Conservation (phyloP, 2,329 filamentous ascomycete species). For the Cyclaneusma minus region DNA sequence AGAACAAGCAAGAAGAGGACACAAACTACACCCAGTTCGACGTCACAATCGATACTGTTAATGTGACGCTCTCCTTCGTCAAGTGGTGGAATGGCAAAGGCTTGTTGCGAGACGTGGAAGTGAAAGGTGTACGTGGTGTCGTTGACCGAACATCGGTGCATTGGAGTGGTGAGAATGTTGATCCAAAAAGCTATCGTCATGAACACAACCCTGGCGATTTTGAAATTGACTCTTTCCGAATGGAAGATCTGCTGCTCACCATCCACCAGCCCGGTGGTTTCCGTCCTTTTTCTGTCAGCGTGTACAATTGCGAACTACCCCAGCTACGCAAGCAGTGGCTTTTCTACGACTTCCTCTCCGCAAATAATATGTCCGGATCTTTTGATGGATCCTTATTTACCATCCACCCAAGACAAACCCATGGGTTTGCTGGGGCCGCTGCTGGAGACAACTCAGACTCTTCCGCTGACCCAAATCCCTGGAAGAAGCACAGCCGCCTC, state of each 20-base stretch:
- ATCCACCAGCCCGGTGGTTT: conserved; percentile 83
- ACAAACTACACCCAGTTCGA: conserved; percentile 98
- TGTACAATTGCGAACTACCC: conserved; percentile 89
- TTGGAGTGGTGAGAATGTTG: conserved; percentile 52
- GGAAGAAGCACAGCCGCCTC: conserved; percentile 92
- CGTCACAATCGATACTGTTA: conserved; percentile 83
- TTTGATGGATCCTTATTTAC: conserved; percentile 95
- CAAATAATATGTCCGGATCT: conserved; percentile 90
- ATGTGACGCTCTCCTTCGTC: conserved; percentile 91
- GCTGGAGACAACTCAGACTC: conserved; percentile 23
- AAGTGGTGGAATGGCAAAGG: conserved; percentile 99
- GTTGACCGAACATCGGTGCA: conserved; percentile 75
- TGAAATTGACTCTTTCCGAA: conserved; percentile 90
- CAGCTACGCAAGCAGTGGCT: conserved; percentile 90
- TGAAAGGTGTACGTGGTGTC: conserved; percentile 84
- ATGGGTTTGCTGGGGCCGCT: conserved; percentile 56
- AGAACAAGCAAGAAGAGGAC: conserved; percentile 50
- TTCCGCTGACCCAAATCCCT: conserved; percentile 52
- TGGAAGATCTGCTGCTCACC: conserved; percentile 85
- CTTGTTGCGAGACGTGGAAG: conserved; percentile 76
- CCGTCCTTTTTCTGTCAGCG: conserved; percentile 88
- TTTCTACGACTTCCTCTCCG: conserved; percentile 92
- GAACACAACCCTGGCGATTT: conserved; percentile 86
- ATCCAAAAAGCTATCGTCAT: conserved; percentile 78
- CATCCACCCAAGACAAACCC: conserved; percentile 84